Evolutionary conservation across 805 yeast genomes (phyloP).

Genomic region (Ogataea glucozyma): DNA sequence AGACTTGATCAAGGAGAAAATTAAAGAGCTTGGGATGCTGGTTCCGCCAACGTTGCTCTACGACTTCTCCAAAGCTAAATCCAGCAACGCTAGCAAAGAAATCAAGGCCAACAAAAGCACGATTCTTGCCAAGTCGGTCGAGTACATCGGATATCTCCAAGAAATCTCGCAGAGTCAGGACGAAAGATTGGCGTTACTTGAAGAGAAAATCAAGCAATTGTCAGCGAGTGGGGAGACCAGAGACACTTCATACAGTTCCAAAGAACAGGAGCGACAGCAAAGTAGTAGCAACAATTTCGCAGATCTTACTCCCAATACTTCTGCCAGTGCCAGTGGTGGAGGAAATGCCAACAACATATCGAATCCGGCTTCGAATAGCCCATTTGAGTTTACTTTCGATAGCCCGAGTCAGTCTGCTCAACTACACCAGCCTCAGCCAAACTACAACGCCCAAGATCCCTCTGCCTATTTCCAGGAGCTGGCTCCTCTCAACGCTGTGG

Average conservation of each 20-base stretch:
- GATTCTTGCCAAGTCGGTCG: conserved; percentile 75
- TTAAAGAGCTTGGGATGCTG: conserved; percentile 76
- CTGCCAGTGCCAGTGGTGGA: conserved; percentile 3
- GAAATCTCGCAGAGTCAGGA: conserved; percentile 61
- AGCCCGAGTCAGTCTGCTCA: conserved; percentile 9
- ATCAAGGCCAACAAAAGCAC: conserved; percentile 82
- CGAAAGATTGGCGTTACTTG: conserved; percentile 43
- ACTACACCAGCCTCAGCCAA: conserved; percentile 2
- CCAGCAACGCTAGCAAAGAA: conserved; percentile 49
- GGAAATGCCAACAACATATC: background rate
- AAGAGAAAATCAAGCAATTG: conserved; percentile 36
- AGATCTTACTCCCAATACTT: conserved; percentile 4
- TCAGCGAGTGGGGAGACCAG: background rate
- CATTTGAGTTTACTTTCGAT: conserved; percentile 18
- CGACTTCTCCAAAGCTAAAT: conserved; percentile 32
- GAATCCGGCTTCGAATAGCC: conserved; percentile 10
- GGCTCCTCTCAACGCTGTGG: conserved; percentile 5
- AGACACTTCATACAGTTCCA: background rate
- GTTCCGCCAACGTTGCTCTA: conserved; percentile 75
- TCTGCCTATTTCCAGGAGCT: conserved; percentile 19
- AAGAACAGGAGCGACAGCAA: conserved; percentile 2
- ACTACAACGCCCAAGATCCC: conserved; percentile 15
- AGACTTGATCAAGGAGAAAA: conserved; percentile 85
- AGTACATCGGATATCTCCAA: conserved; percentile 68
- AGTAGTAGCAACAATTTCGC: background rate